Evolutionary conservation across 176 grass and related monocot genomes (phyloP), one percentile per base, ranked within the genome.

Genomic region (Bromus sterilis): DNA sequence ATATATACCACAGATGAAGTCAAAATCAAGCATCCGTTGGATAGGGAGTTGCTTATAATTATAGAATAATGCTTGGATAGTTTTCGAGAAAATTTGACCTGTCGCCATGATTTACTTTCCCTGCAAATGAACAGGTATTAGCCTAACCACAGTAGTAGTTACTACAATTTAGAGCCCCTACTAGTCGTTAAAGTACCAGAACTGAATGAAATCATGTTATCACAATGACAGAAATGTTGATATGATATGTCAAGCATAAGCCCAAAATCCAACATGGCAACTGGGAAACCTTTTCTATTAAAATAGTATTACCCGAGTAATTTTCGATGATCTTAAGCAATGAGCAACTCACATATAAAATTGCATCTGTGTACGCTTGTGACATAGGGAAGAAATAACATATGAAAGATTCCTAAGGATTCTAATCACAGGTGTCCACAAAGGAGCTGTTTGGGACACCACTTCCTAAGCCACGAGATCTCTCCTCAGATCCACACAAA

Each of bases 11-110:
- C 90, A 99, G 16, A 99, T 91, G 83, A 99, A 99, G 73, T 99
- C 93, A 88, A 99, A 99, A 78, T 99, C 96, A 58, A 98, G 96
- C 96, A 98, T 98, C 59, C 96, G 85, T 78, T 98, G 96, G 66
- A 95, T 98, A 11, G 96, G 96, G 42, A 98, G 96, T 79, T 98
- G 96, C 93, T 98, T 98, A 84, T 98, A 98, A 71, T 98, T 98
- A 74, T 98, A 98, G 82, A 98, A 98, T 80, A 98, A 83, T 56
- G 95, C 95, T 69, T 98, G 95, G 29, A 90, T 95, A 18, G 88
- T 93, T 80, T 91, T 94, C 1, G 96, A 98, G 80, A 98, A 98
- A 86, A 95, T 74, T 80, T 98, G 90, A 14, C 92, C 96, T 1
- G 93, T 93, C 14, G 96, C 92, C 96, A 98, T 98, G 87, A 84